Conservation (phyloP, 164 flowering plant genomes). For the Santalum album region DNA sequence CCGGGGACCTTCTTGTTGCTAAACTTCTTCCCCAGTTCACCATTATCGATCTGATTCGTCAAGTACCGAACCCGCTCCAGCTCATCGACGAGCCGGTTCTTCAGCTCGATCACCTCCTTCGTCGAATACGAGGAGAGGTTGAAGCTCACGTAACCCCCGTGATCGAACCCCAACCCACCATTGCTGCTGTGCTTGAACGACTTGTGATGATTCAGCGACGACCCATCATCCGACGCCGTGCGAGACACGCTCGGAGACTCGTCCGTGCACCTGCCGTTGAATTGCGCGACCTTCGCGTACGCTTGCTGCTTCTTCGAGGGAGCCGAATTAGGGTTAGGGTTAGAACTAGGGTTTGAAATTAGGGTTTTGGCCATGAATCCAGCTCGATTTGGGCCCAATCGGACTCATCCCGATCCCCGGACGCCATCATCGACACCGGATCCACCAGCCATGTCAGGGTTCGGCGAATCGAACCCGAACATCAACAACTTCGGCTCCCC, state of each 20-base stretch:
- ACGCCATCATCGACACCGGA: conserved; percentile 11
- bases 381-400: conserved; percentile 3
- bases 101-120: conserved; percentile 44
- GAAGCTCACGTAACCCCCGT: conserved; percentile 20
- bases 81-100: conserved; percentile 38
- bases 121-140: conserved; percentile 31
- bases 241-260: not conserved
- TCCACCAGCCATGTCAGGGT: not conserved
- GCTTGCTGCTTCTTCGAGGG: not conserved
- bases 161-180: not conserved
- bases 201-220: conserved; percentile 1
- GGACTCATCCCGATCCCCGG: conserved; percentile 9
- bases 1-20: conserved; percentile 19
- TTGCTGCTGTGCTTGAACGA: not conserved
- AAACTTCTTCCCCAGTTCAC: conserved; percentile 14
- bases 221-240: not conserved
- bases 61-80: conserved; percentile 49
- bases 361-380: conserved; percentile 3
- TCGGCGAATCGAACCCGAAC: not conserved
- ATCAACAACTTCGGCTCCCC: no score
- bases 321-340: not conserved
- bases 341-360: conserved; percentile 5
- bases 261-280: conserved; percentile 1
- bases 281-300: not conserved
- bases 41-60: conserved; percentile 40